These are phyloP conservation scores for Wallacemonas collosoma DNA, from an alignment of 208 protist species.

Conservation along the genomic window DNA sequence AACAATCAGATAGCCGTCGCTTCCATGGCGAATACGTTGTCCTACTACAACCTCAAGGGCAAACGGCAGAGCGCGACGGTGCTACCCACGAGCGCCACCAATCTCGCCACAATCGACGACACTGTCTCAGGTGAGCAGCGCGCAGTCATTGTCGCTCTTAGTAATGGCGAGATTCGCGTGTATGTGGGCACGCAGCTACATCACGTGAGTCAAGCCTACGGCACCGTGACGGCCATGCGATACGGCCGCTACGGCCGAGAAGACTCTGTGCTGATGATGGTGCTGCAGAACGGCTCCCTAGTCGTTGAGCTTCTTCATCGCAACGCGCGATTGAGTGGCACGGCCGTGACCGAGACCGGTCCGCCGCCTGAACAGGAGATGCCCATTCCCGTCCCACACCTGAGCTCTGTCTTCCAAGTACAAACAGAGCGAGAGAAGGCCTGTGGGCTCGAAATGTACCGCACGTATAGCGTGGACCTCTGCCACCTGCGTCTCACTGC, in stretches of 20 bases:
- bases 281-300: slow-evolving; percentile 89
- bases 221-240: slow-evolving; percentile 82
- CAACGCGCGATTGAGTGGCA: slow-evolving; percentile 54
- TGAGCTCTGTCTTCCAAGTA: slow-evolving; percentile 94
- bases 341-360: slow-evolving; percentile 34
- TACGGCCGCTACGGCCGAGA: slow-evolving; percentile 94
- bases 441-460: slow-evolving; percentile 89
- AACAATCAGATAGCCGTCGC: slow-evolving; percentile 89
- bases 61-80: slow-evolving; percentile 80
- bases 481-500: slow-evolving; percentile 86
- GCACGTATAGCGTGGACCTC: slow-evolving; percentile 92
- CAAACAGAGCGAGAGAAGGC: slow-evolving; percentile 92
- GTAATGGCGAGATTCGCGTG: slow-evolving; percentile 91
- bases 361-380: slow-evolving; percentile 93
- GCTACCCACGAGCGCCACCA: slow-evolving; percentile 72
- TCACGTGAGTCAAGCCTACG: slow-evolving; percentile 78
- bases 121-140: slow-evolving; percentile 51
- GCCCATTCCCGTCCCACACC: slow-evolving; percentile 89
- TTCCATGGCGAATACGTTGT: slow-evolving; percentile 86
- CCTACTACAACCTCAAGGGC: slow-evolving; percentile 91
- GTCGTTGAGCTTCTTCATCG: slow-evolving; percentile 94
- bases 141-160: slow-evolving; percentile 89
- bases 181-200: slow-evolving; percentile 89
- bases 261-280: slow-evolving; percentile 84
- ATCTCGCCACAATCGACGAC: slow-evolving; percentile 72